A percentile compares a stretch with the other conserved stretches of the same genome.
phyloP scores from a whole-genome alignment of 2,329 filamentous ascomycete genomes.

The Penicillium sp. region DNA sequence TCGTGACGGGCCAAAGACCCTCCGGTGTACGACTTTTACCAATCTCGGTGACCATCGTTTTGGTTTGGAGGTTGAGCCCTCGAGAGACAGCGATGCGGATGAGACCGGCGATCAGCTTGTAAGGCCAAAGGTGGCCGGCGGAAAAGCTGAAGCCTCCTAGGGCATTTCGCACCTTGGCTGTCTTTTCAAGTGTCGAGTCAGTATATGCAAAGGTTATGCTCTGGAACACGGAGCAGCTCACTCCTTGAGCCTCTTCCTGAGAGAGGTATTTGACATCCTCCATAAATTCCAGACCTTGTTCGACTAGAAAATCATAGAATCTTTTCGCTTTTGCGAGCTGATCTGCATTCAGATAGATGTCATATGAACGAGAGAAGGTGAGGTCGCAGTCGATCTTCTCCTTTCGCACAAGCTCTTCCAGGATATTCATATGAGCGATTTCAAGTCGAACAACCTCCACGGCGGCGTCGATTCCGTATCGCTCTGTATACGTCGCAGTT shows the following conservation, averaged over 20 bases:
- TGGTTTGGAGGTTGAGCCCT: conserved; percentile 54
- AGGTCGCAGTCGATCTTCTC: conserved; percentile 50
- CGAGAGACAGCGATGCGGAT: conserved; percentile 8
- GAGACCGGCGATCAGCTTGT: conserved; percentile 71
- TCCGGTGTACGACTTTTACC: neutral
- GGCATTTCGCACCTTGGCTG: conserved; percentile 38
- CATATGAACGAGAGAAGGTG: conserved; percentile 39
- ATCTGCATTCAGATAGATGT: conserved; percentile 41
- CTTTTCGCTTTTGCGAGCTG: conserved; percentile 26
- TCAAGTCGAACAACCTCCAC: conserved; percentile 45
- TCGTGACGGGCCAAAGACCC: conserved; percentile 16
- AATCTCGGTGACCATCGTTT: conserved; percentile 44
- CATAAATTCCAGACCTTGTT: conserved; percentile 27
- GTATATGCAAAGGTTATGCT: neutral
- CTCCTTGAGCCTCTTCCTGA: conserved; percentile 21
- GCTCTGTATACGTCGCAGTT: conserved; percentile 34
- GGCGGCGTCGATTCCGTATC: conserved; percentile 37
- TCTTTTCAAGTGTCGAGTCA: conserved; percentile 4
- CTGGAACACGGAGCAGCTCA: neutral
- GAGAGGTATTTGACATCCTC: conserved; percentile 29
- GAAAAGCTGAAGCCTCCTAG: conserved; percentile 36
- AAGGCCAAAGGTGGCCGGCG: conserved; percentile 56
- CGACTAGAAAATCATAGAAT: conserved; percentile 31
- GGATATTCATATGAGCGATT: conserved; percentile 38
- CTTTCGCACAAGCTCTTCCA: conserved; percentile 42